Evolutionary conservation across 78 protist genomes (phyloP).

Genomic region (Dictyostelium brefeldianum): DNA sequence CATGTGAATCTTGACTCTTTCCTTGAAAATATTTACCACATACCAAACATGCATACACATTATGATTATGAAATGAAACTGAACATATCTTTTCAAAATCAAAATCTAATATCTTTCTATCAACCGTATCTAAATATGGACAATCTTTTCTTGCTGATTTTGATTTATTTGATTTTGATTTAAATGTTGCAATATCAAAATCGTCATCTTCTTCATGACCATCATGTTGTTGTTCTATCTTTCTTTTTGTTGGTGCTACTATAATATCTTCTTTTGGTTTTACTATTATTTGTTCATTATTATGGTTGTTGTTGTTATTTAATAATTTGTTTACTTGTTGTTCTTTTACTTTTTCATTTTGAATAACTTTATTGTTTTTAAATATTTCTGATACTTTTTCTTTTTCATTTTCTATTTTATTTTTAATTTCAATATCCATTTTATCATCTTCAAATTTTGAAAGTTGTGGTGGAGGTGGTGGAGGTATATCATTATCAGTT

Average conservation of each 20-base stretch:
- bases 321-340: constrained; percentile 5
- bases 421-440: neutral
- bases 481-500: neutral
- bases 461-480: neutral
- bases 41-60: constrained; percentile 98
- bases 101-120: constrained; percentile 92
- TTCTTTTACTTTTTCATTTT: constrained; percentile 15
- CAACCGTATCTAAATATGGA: constrained; percentile 87
- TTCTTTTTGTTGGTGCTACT: neutral
- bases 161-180: constrained; percentile 28
- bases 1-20: constrained; percentile 93
- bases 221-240: neutral
- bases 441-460: neutral
- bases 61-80: constrained; percentile 90
- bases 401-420: neutral
- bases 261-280: constrained; percentile 5
- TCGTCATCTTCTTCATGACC: constrained; percentile 46
- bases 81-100: constrained; percentile 98
- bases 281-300: neutral
- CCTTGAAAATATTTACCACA: constrained; percentile 99
- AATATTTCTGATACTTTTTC: constrained; percentile 12
- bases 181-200: constrained; percentile 42
- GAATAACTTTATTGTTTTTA: neutral
- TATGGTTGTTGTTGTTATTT: neutral
- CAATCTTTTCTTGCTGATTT: constrained; percentile 75